These are phyloP conservation scores for Darksidea phi DNA, from an alignment of 495 filamentous ascomycete genomes.

Conservation along the genomic window DNA sequence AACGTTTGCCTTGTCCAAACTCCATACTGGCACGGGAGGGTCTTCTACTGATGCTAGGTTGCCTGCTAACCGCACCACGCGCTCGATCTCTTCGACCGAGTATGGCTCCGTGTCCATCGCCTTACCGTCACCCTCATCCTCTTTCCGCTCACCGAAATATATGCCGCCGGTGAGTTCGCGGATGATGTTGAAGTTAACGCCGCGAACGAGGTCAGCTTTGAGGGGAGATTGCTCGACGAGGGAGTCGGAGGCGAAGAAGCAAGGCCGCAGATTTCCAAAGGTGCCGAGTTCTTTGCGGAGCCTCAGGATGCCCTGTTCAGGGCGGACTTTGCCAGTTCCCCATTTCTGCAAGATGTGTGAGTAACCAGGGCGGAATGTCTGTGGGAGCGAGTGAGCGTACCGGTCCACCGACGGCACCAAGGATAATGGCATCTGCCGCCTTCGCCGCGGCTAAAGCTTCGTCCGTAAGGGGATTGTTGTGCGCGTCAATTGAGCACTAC, in stretches of 20 bases:
- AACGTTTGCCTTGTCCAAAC: slow-evolving; percentile 96
- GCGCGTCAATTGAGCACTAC: slow-evolving; percentile 84
- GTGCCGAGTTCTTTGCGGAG: slow-evolving; percentile 93
- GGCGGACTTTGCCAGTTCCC: slow-evolving; percentile 84
- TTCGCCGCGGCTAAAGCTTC: slow-evolving; percentile 83
- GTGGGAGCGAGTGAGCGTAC: slow-evolving; percentile 46
- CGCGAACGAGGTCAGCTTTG: slow-evolving; percentile 80
- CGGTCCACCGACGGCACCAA: slow-evolving; percentile 94
- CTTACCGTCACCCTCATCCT: slow-evolving; percentile 74
- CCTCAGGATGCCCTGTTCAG: slow-evolving; percentile 89
- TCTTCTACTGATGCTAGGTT: slow-evolving; percentile 75
- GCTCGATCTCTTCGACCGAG: slow-evolving; percentile 81
- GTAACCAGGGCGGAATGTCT: neutral
- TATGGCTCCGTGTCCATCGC: slow-evolving; percentile 92
- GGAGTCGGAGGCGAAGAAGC: slow-evolving; percentile 89
- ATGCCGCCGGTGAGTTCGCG: slow-evolving; percentile 94
- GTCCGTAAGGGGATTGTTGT: slow-evolving; percentile 75
- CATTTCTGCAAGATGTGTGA: slow-evolving; percentile 61
- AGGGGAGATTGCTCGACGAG: slow-evolving; percentile 87
- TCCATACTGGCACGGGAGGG: slow-evolving; percentile 82
- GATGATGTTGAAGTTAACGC: slow-evolving; percentile 91
- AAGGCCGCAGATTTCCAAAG: slow-evolving; percentile 96
- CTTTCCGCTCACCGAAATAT: slow-evolving; percentile 93
- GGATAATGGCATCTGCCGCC: slow-evolving; percentile 83
- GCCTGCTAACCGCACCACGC: slow-evolving; percentile 79